phyloP scores from a whole-genome alignment of 1,284 basidiomycete species.

The Vanrija sp. region DNA sequence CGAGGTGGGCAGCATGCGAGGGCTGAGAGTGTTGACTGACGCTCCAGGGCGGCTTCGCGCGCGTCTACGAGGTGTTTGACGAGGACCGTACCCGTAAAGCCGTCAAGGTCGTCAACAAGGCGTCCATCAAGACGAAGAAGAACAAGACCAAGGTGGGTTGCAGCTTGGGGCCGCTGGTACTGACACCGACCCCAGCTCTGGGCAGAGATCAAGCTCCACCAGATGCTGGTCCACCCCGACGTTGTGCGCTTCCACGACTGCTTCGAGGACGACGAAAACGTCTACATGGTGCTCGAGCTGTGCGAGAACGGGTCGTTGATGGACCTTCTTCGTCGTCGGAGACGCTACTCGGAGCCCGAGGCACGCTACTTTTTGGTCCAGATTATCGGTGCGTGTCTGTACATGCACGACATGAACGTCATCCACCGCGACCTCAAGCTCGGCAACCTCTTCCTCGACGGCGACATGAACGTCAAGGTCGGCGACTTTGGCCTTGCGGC shows the following conservation, averaged over 20 bases:
- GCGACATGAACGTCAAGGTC: slow-evolving; percentile 90
- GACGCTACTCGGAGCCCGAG: slow-evolving; percentile 88
- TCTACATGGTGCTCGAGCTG: slow-evolving; percentile 94
- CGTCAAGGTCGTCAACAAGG: slow-evolving; percentile 84
- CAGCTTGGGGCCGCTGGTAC: not conserved
- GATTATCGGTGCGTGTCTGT: slow-evolving; percentile 89
- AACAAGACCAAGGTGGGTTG: slow-evolving; percentile 78
- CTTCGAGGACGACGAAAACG: slow-evolving; percentile 92
- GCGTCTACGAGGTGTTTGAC: slow-evolving; percentile 84
- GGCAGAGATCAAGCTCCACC: slow-evolving; percentile 98
- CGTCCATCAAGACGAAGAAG: slow-evolving; percentile 80
- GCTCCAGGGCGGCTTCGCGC: slow-evolving; percentile 76
- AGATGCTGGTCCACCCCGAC: slow-evolving; percentile 84
- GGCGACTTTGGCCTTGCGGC: slow-evolving; percentile 97
- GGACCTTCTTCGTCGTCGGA: slow-evolving; percentile 85
- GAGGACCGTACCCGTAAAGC: slow-evolving; percentile 61
- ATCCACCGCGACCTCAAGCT: slow-evolving; percentile 96
- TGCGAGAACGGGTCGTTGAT: slow-evolving; percentile 75
- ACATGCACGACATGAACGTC: slow-evolving; percentile 92
- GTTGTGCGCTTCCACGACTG: slow-evolving; percentile 90
- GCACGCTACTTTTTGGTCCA: slow-evolving; percentile 90
- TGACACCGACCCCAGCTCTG: slow-evolving; percentile 61
- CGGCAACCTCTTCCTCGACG: slow-evolving; percentile 91
- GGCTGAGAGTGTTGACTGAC: not conserved
- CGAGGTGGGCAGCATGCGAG: slow-evolving; percentile 59